Evolutionary conservation across 768 basidiomycete species (phyloP).

Genomic region (Cystofilobasidium ferigula): DNA sequence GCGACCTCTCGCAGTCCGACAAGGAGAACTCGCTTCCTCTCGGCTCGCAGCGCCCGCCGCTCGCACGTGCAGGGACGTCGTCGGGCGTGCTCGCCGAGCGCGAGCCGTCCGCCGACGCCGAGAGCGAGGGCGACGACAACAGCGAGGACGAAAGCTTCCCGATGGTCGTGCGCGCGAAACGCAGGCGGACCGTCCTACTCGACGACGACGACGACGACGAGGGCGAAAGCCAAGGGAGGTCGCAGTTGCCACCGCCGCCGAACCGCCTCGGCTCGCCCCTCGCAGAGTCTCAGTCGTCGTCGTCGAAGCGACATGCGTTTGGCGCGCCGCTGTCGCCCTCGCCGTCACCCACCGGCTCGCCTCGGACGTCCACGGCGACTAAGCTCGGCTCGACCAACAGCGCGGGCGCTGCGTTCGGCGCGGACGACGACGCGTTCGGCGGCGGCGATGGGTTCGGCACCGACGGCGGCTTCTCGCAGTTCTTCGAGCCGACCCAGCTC

Average conservation of each 20-base stretch:
- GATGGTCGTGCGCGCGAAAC: neutral
- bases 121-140: conserved; percentile 38
- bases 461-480: conserved; percentile 22
- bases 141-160: conserved; percentile 25
- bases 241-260: neutral
- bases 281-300: neutral
- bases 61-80: neutral
- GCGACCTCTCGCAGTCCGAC: conserved; percentile 9
- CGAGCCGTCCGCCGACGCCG: conserved; percentile 59
- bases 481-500: conserved; percentile 19
- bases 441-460: conserved; percentile 12
- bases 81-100: conserved; percentile 2
- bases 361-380: neutral
- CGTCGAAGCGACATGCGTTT: neutral
- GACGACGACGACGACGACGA: conserved; percentile 40
- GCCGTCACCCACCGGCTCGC: neutral
- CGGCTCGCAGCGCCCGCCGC: neutral
- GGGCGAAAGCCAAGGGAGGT: conserved; percentile 31
- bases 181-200: neutral
- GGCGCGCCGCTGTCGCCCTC: neutral
- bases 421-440: conserved; percentile 6
- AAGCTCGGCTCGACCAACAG: neutral
- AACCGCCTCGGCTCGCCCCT: neutral
- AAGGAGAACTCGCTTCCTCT: conserved; percentile 18
- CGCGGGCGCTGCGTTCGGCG: conserved; percentile 10